Evolutionary conservation across 495 filamentous ascomycete genomes (phyloP), one percentile per base, ranked within the genome.

Genomic region (Viridothelium virens): DNA sequence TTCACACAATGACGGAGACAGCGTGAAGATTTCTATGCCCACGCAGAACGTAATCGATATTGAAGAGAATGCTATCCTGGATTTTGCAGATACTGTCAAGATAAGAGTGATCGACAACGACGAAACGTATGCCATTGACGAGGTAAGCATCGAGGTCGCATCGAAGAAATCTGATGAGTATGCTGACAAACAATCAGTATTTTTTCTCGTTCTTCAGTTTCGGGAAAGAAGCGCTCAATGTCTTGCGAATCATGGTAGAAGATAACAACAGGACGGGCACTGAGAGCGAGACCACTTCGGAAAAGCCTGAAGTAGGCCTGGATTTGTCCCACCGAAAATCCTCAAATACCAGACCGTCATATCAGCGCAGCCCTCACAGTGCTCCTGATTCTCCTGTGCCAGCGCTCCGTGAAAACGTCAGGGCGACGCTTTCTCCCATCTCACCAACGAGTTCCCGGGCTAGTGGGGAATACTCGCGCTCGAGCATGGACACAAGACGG

Each of bases 161-260:
- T n/a, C 36, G 5, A 10, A 9, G 53, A 18, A 3, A 34, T 59
- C 7, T 14, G 10, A 18, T 6, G 10, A 59, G 18, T 34, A 31
- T 36, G 7, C 53, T 59, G 31, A 59, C 31, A 9, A 59, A 5
- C 33, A 7, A 37, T 4, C 67, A 95, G 90, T 96, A 97, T 75
- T 97, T 92, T 73, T 97, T 98, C 74, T 90, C 92, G 0, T 97
- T 97, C 76, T 96, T 96, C 73, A 88, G 86, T 68, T 89, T 86
- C 62, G 91, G 91, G 6, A 86, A 90, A 71, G 91, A 97, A 66
- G 94, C 92, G 5, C 83, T 96, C 64, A 84, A 87, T 56, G 84
- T 94, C 31, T 77, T 98, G 39, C 87, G 86, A 67, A 84, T 86
- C 50, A 76, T 96, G 46, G 84, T 94, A 0, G 86, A 89, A 66